Conservation (phyloP, 192 early-diverging fungal genomes). For the Funneliformis mosseae region DNA sequence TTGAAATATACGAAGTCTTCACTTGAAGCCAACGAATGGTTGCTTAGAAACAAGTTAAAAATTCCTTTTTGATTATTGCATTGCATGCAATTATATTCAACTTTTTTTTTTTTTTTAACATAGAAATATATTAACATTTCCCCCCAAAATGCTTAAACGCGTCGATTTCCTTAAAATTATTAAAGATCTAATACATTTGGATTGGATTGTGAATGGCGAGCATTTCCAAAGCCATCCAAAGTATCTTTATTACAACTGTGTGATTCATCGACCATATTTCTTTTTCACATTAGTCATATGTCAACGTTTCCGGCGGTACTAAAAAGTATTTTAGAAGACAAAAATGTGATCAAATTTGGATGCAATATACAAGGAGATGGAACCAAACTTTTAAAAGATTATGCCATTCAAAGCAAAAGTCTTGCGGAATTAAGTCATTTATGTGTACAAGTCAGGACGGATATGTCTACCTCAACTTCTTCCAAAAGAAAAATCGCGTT, state of each 20-base stretch:
- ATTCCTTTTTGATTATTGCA: not conserved
- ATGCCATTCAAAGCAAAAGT: not conserved
- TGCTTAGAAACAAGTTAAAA: not conserved
- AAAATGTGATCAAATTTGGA: not conserved
- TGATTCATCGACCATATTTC: not conserved
- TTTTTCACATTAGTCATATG: not conserved
- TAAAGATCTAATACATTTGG: not conserved
- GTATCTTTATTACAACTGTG: constrained; percentile 3
- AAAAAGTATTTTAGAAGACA: not conserved
- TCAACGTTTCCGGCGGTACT: not conserved
- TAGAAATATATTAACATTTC: not conserved
- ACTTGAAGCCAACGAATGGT: not conserved
- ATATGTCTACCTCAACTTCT: not conserved
- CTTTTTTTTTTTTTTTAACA: not conserved
- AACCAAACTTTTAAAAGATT: not conserved
- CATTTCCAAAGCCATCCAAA: not conserved
- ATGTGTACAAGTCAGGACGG: constrained; percentile 5
- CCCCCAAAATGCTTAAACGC: too few species aligned
- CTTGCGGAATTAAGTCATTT: not conserved
- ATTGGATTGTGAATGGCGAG: constrained; percentile 9
- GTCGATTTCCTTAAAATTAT: not conserved
- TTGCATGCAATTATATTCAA: not conserved
- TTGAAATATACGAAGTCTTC: not conserved
- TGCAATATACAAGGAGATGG: not conserved
- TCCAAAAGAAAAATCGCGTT: not conserved